Evolutionary conservation across 192 early-diverging fungal genomes (phyloP), one percentile per base, ranked within the genome.

Genomic region (Backusella luteola): DNA sequence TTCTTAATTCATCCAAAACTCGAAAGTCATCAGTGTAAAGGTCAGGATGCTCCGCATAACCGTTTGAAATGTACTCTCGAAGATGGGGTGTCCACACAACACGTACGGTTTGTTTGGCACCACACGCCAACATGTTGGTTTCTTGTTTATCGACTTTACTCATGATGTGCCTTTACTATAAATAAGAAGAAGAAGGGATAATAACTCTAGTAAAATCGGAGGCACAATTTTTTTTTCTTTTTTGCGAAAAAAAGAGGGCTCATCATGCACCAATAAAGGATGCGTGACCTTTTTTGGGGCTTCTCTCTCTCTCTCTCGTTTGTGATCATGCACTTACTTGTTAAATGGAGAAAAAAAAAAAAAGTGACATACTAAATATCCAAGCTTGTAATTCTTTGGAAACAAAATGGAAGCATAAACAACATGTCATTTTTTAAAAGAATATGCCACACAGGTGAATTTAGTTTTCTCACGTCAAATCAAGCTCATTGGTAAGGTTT

Each of bases 31-130:
- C 94, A 9, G 90, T 87, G 69, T 96, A 97, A 1, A 86, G 81
- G 74, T 96, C 93, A 6, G 94, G 94, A 69, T 95, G 94, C 76
- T 97, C 96, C 2, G 89, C 92, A 80, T 94, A 97, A 0, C 90
- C 86, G 26, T 88, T 89, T 1, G 89, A 89, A 77, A 97, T 96
- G 73, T 94, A 96, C 23, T 90, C 87, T 41, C 87, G 81, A 21
- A 89, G 78, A 69, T 76, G 78, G 44, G 87, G 87, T 52, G 88
- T 89, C 70, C 90, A 82, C 1, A 82, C 81, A 71, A 92, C 79
- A n/a, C 85, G 77, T 52, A 91, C 90, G 49, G 91, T 87, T 56
- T 76, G 67, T 74, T 92, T 92, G 56, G 88, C 85, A 63, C 85
- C 85, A 71, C 88, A 79, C 6, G 86, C 75, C 12, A 91, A 81